A percentile compares a stretch with the other conserved stretches of the same genome.
Conservation (phyloP, 139 green algal genomes). For the Volvox africanus region DNA sequence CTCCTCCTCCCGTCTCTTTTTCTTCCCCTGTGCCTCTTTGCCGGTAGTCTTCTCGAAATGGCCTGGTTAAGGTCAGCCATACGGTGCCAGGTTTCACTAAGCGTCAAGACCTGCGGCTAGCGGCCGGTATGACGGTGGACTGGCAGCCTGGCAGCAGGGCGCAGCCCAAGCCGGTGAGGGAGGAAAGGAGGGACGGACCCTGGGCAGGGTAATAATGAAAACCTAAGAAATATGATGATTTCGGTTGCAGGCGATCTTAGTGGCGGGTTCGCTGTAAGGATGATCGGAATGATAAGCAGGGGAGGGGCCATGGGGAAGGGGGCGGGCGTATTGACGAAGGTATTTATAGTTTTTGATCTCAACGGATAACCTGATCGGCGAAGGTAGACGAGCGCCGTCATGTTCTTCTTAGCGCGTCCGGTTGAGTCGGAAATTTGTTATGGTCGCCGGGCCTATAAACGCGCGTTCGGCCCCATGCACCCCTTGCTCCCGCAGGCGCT, state of each 20-base stretch:
- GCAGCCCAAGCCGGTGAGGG: constrained; percentile 26
- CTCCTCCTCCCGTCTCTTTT: background rate
- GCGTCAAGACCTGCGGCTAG: constrained; percentile 59
- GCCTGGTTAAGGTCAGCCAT: constrained; percentile 37
- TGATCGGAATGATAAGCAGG: background rate
- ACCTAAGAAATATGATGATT: background rate
- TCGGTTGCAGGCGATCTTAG: background rate
- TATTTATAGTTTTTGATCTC: too few relatives aligned
- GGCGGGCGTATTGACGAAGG: too few relatives aligned
- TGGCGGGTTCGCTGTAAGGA: background rate
- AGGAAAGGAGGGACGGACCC: background rate
- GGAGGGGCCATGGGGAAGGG: too few relatives aligned
- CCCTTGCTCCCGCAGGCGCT: background rate
- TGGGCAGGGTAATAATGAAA: too few relatives aligned
- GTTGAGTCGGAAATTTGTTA: too few relatives aligned
- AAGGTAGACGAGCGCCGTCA: too few relatives aligned
- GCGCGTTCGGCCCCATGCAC: background rate
- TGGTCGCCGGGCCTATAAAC: too few relatives aligned
- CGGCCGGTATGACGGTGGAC: constrained; percentile 53
- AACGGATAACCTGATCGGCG: too few relatives aligned
- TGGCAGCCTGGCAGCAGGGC: background rate
- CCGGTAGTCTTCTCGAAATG: constrained; percentile 11
- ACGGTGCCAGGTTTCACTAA: constrained; percentile 57
- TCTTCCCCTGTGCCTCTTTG: background rate
- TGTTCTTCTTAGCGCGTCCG: too few relatives aligned